Percentiles rank a stretch among this genome's conserved stretches.
Evolutionary conservation across 2,329 filamentous ascomycete species (phyloP).

Genomic region (Fusarium equiseti): DNA sequence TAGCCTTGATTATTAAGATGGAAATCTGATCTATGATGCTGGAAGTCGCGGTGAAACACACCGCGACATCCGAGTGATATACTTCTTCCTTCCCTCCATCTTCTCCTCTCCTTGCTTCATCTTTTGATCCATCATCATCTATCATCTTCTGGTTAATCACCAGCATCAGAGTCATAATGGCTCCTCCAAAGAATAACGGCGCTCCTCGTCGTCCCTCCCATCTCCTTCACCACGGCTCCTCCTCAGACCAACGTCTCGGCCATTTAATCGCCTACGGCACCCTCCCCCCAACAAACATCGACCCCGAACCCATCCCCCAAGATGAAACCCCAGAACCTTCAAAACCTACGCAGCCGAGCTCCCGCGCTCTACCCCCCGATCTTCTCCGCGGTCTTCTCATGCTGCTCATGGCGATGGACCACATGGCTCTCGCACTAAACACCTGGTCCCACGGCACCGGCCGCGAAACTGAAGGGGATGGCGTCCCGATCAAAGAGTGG

Average conservation of each 20-base stretch:
- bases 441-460: constrained; percentile 58
- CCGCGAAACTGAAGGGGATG: constrained; percentile 53
- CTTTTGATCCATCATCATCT: not conserved
- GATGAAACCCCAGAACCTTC: constrained; percentile 24
- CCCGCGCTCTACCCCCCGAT: constrained; percentile 58
- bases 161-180: not conserved
- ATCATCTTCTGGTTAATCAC: not conserved
- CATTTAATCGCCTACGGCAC: constrained; percentile 8
- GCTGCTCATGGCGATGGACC: constrained; percentile 60
- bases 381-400: constrained; percentile 60
- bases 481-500: constrained; percentile 52
- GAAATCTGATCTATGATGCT: constrained; percentile 1
- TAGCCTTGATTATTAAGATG: not conserved
- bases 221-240: not conserved
- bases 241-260: constrained; percentile 12
- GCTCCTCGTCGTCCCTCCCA: not conserved
- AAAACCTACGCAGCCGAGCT: constrained; percentile 34
- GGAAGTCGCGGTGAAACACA: not conserved
- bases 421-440: constrained; percentile 55
- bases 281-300: not conserved
- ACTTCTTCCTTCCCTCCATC: not conserved
- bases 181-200: not conserved
- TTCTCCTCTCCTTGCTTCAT: not conserved
- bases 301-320: not conserved
- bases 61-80: not conserved